Evolutionary conservation across 139 green algal species (phyloP).

Genomic region (Nannochloris sp.): DNA sequence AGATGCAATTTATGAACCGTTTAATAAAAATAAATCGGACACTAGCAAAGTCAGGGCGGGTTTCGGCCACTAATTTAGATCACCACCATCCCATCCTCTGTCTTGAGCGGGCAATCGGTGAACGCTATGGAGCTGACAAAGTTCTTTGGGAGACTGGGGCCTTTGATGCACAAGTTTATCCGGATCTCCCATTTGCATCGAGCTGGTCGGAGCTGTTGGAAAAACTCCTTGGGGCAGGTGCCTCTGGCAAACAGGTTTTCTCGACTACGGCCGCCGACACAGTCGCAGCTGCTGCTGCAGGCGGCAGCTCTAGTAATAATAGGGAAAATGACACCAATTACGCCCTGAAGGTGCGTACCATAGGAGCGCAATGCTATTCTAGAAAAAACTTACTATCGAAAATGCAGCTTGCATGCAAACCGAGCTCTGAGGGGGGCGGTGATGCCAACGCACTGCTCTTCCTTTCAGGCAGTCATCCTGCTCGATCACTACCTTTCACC

Average conservation of each 20-base stretch:
- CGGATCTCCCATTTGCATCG: slow-evolving; percentile 56
- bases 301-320: not conserved
- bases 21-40: too few species aligned
- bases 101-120: slow-evolving; percentile 22
- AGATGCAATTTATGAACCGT: too few species aligned
- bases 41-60: too few species aligned
- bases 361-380: slow-evolving; percentile 33
- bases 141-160: slow-evolving; percentile 40
- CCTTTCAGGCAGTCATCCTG: slow-evolving; percentile 64
- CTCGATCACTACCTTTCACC: slow-evolving; percentile 27
- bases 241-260: not conserved
- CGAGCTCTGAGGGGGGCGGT: not conserved
- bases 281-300: not conserved
- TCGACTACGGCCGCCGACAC: not conserved
- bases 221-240: not conserved
- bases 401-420: slow-evolving; percentile 3
- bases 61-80: too few species aligned
- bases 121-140: slow-evolving; percentile 25
- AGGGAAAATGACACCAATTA: not conserved
- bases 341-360: slow-evolving; percentile 24
- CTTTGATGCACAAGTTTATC: slow-evolving; percentile 55
- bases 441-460: slow-evolving; percentile 45
- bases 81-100: slow-evolving; percentile 1
- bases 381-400: slow-evolving; percentile 14
- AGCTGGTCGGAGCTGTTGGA: slow-evolving; percentile 42